These are phyloP conservation scores for Piromyces sp. DNA, from an alignment of 192 early-diverging fungal genomes.

Conservation along the genomic window DNA sequence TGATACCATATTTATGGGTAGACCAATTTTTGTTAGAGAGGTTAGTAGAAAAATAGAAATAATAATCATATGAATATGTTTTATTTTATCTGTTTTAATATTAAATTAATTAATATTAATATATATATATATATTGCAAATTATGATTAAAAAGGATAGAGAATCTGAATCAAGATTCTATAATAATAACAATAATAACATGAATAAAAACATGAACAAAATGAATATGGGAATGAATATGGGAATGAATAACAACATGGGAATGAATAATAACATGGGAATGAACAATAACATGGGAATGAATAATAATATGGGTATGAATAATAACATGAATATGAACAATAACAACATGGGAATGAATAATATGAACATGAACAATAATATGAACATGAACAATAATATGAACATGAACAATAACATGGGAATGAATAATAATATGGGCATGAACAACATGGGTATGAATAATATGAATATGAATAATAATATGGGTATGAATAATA, in stretches of 20 bases:
- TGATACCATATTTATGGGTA: conserved; percentile 47
- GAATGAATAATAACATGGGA: too few species aligned
- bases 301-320: conserved; percentile 8
- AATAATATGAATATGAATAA: conserved; percentile 2
- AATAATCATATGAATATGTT: too few species aligned
- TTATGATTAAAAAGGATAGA: conserved; percentile 9
- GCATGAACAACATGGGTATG: background rate
- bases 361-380: conserved; percentile 2
- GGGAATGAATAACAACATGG: too few species aligned
- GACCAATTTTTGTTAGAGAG: conserved; percentile 61
- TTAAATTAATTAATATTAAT: too few species aligned
- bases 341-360: background rate
- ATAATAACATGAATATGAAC: background rate
- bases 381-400: background rate
- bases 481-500: conserved; percentile 1
- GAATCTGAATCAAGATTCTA: background rate
- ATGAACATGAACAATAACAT: conserved; percentile 1
- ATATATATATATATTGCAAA: too few species aligned
- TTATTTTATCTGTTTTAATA: too few species aligned
- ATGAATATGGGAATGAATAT: background rate
- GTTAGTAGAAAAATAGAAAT: too few species aligned
- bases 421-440: background rate
- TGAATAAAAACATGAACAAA: conserved; percentile 41
- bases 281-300: too few species aligned
- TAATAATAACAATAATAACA: background rate